These are phyloP conservation scores for Dillenia suffruticosa DNA, from an alignment of 164 flowering plant species.

Conservation along the genomic window DNA sequence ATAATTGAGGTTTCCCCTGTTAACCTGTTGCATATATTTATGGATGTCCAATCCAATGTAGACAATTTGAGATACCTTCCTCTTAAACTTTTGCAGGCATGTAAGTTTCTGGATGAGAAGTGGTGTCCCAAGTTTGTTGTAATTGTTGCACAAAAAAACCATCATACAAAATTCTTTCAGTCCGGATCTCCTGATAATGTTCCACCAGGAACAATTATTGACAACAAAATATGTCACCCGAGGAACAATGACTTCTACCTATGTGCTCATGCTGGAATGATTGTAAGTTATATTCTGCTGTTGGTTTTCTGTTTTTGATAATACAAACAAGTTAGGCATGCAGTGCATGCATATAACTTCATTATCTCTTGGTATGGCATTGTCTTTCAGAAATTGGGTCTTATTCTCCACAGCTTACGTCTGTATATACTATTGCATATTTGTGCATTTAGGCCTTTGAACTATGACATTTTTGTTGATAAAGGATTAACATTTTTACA, in stretches of 20 bases:
- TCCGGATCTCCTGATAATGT: conserved; percentile 65
- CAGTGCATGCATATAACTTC: no score
- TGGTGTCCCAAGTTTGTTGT: conserved; percentile 74
- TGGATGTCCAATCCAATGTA: not conserved
- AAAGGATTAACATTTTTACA: no score
- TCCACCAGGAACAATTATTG: conserved; percentile 89
- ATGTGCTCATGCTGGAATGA: conserved; percentile 94
- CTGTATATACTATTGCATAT: not conserved
- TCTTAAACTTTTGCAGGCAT: conserved; percentile 43
- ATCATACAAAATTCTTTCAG: conserved; percentile 83
- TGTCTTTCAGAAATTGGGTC: no score
- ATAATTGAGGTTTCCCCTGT: conserved; percentile 55
- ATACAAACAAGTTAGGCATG: no score
- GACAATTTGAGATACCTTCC: not conserved
- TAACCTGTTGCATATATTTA: not conserved
- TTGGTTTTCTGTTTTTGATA: not conserved
- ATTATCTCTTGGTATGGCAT: no score
- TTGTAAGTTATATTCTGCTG: conserved; percentile 50
- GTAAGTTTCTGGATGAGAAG: conserved; percentile 66
- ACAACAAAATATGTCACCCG: conserved; percentile 75
- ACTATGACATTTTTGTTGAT: not conserved
- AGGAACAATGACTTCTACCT: conserved; percentile 78
- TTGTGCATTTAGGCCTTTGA: not conserved
- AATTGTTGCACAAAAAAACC: conserved; percentile 86
- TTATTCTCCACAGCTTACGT: not conserved